These are phyloP conservation scores for Phellopilus nigrolimitatus DNA, from an alignment of 1,284 basidiomycete species.

Conservation along the genomic window DNA sequence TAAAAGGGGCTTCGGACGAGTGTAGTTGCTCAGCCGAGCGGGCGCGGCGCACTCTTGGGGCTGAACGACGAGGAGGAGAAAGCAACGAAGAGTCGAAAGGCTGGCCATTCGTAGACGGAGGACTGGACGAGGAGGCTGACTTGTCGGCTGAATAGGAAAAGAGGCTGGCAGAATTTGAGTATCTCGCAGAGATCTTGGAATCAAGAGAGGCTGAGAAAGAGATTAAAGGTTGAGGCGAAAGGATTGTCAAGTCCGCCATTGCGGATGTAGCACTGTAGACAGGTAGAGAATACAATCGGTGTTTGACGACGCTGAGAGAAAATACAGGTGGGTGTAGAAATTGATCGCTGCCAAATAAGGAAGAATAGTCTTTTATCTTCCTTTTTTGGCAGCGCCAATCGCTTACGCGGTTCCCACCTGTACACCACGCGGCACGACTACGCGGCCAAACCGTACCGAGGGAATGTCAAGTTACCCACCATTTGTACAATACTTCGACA, in stretches of 20 bases:
- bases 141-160: constrained; percentile 7
- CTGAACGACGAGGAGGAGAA: constrained; percentile 39
- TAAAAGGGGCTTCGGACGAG: constrained; percentile 29
- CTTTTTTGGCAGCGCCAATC: too few species aligned
- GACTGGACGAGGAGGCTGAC: constrained; percentile 12
- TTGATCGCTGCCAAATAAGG: too few species aligned
- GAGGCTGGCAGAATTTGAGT: constrained; percentile 4
- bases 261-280: not conserved
- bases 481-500: too few species aligned
- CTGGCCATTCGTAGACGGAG: constrained; percentile 1
- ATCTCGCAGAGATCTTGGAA: constrained; percentile 7
- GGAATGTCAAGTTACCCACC: too few species aligned
- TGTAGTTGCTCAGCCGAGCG: constrained; percentile 17
- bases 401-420: too few species aligned
- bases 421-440: too few species aligned
- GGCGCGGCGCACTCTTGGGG: constrained; percentile 22
- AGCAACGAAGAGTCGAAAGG: constrained; percentile 31
- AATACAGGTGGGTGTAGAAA: constrained; percentile 6
- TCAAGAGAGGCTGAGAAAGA: not conserved
- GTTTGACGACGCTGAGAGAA: not conserved
- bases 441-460: too few species aligned
- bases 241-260: constrained; percentile 21
- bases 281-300: not conserved
- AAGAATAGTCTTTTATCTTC: too few species aligned
- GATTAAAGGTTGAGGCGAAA: constrained; percentile 15